These are phyloP conservation scores for Pyrenula aspistea DNA, from an alignment of 495 filamentous ascomycete species.

Conservation along the genomic window DNA sequence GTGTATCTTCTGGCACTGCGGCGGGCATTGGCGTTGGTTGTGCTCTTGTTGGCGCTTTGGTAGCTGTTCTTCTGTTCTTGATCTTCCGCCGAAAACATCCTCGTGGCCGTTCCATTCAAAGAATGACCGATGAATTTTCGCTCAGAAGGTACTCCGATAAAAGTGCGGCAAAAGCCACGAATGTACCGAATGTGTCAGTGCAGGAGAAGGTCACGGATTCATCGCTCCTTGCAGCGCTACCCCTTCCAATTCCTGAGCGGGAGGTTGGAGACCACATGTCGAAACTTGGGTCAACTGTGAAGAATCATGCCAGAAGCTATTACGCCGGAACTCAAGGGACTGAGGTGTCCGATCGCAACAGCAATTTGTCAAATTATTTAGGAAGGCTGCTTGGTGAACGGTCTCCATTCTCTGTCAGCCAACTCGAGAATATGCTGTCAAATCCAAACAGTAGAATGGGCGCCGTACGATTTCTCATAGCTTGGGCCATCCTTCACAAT, in stretches of 20 bases:
- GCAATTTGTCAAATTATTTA: constrained; percentile 6
- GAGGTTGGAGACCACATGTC: constrained; percentile 15
- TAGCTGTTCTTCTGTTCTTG: constrained; percentile 8
- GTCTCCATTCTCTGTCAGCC: constrained; percentile 4
- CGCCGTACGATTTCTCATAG: constrained; percentile 16
- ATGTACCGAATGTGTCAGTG: constrained; percentile 9
- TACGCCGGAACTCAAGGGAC: constrained; percentile 12
- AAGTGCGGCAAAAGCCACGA: constrained; percentile 9
- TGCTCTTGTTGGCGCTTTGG: constrained; percentile 9
- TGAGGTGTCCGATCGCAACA: constrained; percentile 7
- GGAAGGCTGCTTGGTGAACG: constrained; percentile 3
- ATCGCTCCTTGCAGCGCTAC: constrained; percentile 3
- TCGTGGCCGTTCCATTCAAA: neutral
- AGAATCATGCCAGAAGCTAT: constrained; percentile 28
- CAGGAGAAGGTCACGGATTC: neutral
- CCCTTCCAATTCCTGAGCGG: constrained; percentile 15
- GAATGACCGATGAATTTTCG: neutral
- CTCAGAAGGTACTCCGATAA: neutral
- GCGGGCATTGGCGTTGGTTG: constrained; percentile 15
- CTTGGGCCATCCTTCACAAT: constrained; percentile 15
- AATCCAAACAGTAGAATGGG: constrained; percentile 12
- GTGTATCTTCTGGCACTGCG: constrained; percentile 6
- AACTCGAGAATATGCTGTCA: constrained; percentile 8
- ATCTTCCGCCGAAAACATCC: constrained; percentile 2
- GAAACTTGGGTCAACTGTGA: constrained; percentile 18